Evolutionary conservation across 768 basidiomycete genomes (phyloP), one percentile per base, ranked within the genome.

Genomic region (Chlorophyllum brunneum): DNA sequence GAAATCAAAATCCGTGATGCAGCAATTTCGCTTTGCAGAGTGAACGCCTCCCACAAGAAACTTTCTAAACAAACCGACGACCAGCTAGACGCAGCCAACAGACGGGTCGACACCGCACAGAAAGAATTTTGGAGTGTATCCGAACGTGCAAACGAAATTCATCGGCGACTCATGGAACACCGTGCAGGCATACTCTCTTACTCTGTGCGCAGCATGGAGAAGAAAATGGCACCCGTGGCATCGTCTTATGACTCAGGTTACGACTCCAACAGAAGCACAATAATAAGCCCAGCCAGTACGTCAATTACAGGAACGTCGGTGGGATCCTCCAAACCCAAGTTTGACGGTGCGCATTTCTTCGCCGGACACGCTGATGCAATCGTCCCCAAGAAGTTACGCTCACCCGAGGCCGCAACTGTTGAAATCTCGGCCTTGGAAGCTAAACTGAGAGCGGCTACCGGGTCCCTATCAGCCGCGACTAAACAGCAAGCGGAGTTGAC

Each of bases 1-100:
- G 92, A 95, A 63, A 87, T 83, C 40, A 92, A 89, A 63, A 92
- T 95, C 27, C 89, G 92, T 20, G 91, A 94, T 58, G 92, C 92
- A 1, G 88, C 90, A 2, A 60, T 83, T 5, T 90, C 85, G 13
- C 77, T 94, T 3, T 77, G 85, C 48, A 83, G 78, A 67, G 75
- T 89, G 47, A 85, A 88, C 62, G 69, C 76, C 18, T 66, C 78
- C 5, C 74, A 82, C 63, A 82, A 78, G 63, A 77, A 72, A 52
- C 67, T 78, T 16, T 81, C 82, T 36, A 82, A 86, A 59, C 80
- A 85, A 58, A 80, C 83, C 8, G 70, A 81, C 8, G 85, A 85
- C 23, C 86, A 92, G 56, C 78, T 93, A 27, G 84, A 84, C 29
- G 69, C 77, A 2, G 83, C 92, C n/a, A 87, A 82, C 57, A 71